phyloP scores from a whole-genome alignment of 164 flowering plant genomes.

The Hamamelis virginiana region DNA sequence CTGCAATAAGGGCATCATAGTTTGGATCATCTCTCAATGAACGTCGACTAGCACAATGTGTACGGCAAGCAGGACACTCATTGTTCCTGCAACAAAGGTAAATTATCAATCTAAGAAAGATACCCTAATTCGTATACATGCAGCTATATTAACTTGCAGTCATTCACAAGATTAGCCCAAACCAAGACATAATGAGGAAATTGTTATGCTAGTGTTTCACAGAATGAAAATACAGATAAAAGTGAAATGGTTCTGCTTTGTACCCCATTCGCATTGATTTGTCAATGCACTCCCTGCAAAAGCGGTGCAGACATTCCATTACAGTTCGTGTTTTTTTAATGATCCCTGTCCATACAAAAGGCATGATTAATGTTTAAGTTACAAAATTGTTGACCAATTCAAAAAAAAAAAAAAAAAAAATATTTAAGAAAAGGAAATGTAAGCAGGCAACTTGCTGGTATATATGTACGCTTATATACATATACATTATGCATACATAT shows the following conservation, averaged over 20 bases:
- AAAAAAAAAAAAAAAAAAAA: too few relatives aligned
- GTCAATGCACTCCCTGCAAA: slow-evolving; percentile 98
- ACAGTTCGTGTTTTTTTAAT: slow-evolving; percentile 93
- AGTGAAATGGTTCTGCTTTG: slow-evolving; percentile 4
- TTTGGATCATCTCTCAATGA: slow-evolving; percentile 97
- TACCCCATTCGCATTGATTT: slow-evolving; percentile 98
- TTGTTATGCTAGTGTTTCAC: background rate
- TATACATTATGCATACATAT: too few relatives aligned
- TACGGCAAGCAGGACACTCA: slow-evolving; percentile 98
- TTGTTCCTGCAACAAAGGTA: slow-evolving; percentile 63
- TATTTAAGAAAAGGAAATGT: too few relatives aligned
- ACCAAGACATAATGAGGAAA: too few relatives aligned
- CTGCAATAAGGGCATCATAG: slow-evolving; percentile 75
- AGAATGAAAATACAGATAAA: slow-evolving; percentile 3
- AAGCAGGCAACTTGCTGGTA: too few relatives aligned
- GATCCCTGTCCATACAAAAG: slow-evolving; percentile 51
- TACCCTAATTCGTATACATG: background rate
- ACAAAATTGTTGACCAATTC: too few relatives aligned
- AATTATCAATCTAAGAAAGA: background rate
- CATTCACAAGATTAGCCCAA: background rate
- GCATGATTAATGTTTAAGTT: background rate
- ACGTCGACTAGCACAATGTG: slow-evolving; percentile 98
- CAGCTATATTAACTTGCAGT: background rate
- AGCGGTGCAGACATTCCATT: slow-evolving; percentile 98
- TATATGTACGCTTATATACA: too few relatives aligned